Conservation (phyloP, 192 early-diverging fungal genomes). For the Physocladia obscura region DNA sequence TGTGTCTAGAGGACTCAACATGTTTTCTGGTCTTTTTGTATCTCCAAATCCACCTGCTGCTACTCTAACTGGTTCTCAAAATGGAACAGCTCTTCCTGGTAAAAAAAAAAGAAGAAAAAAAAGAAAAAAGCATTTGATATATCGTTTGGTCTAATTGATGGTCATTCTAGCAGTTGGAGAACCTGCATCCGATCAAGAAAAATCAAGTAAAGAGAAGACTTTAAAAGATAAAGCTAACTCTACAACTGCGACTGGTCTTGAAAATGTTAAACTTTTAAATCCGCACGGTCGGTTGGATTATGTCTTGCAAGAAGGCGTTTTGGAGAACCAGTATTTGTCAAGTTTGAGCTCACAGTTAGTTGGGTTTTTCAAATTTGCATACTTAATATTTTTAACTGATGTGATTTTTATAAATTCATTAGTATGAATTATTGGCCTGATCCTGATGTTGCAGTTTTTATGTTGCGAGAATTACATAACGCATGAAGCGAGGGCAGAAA, state of each 20-base stretch:
- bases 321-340: slow-evolving; percentile 69
- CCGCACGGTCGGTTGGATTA: slow-evolving; percentile 63
- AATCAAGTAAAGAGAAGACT: no score
- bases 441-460: slow-evolving; percentile 60
- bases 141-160: no score
- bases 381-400: slow-evolving; percentile 4
- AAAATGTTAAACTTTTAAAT: slow-evolving; percentile 48
- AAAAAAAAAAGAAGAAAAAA: no score
- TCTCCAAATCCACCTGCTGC: no score
- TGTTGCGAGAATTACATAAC: slow-evolving; percentile 58
- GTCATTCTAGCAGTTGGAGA: no score
- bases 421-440: slow-evolving; percentile 74
- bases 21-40: slow-evolving; percentile 44
- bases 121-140: no score
- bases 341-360: slow-evolving; percentile 41
- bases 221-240: no score
- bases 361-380: neutral
- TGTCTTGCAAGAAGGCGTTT: slow-evolving; percentile 62
- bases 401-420: no score
- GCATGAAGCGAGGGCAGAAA: no score
- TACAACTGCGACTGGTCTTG: slow-evolving; percentile 19
- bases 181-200: no score
- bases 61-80: no score
- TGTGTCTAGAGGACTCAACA: slow-evolving; percentile 63
- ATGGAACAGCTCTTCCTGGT: no score